Evolutionary conservation across 2,329 filamentous ascomycete species (phyloP), one percentile per base, ranked within the genome.

Genomic region (Lomentospora prolificans): DNA sequence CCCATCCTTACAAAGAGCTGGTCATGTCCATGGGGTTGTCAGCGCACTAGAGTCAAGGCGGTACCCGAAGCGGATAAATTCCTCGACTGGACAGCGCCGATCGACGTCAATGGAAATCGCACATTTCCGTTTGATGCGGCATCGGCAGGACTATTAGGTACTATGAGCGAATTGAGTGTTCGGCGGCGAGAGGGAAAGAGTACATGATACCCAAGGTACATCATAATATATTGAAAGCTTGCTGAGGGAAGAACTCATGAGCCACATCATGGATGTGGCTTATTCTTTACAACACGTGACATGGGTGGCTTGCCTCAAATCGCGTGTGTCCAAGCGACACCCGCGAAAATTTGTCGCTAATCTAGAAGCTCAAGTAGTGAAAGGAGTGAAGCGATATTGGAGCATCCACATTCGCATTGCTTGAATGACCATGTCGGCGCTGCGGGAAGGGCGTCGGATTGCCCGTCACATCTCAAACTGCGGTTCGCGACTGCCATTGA

Each of bases 371-470:
- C 22, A 22, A 48, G 10, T 5, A 25, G 33, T 22, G 33, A 44
- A 24, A 31, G 36, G 30, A 46, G 24, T 52, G 24, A 31, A 52
- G 27, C 33, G 52, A 30, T 27, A n/a, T n/a, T n/a, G 24, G 14
- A 54, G 52, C 24, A 46, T 22, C 22, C 28, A 12, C 33, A 44
- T 3, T 22, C 30, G 25, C 8, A 33, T 14, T 14, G 51, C 48
- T 56, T 58, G 46, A 58, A 57, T 51, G 57, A 66, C 56, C 56
- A 76, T 76, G 73, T 66, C 74, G 54, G 69, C 67, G 57, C 63
- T 72, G 61, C 71, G 72, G 57, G 69, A 73, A 60, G 66, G 70
- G 57, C 64, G 65, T 62, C 72, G 72, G 60, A 50, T 68, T 58
- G 66, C 66, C 60, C 64, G 67, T 57, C 54, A 44, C 48, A 55